These are phyloP conservation scores for Atkinsonella texensis DNA, from an alignment of 2,329 filamentous ascomycete species.

Conservation along the genomic window DNA sequence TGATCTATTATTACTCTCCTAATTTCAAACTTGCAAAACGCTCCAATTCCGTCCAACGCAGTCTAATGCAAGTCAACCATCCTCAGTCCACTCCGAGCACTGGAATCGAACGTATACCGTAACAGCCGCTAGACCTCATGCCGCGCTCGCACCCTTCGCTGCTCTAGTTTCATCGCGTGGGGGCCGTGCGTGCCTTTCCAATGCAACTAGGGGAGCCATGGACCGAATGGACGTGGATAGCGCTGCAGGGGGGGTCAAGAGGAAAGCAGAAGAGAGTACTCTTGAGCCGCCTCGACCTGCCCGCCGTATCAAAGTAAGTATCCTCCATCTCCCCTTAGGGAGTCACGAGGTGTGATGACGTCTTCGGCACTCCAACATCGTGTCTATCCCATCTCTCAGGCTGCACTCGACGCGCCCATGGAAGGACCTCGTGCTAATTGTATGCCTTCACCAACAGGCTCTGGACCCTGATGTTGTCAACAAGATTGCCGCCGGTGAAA, in stretches of 20 bases:
- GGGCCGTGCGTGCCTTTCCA: not conserved
- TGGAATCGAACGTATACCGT: too few relatives aligned
- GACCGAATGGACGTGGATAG: conserved; percentile 34
- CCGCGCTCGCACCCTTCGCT: conserved; percentile 1
- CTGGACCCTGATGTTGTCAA: conserved; percentile 90
- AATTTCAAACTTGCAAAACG: not conserved
- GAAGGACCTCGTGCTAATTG: not conserved
- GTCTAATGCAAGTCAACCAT: too few relatives aligned
- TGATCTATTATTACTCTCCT: too few relatives aligned
- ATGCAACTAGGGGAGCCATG: not conserved
- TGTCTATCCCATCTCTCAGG: not conserved
- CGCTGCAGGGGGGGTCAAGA: conserved; percentile 32
- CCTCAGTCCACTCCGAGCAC: too few relatives aligned
- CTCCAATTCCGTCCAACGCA: too few relatives aligned
- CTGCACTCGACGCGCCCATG: not conserved
- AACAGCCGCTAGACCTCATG: not conserved
- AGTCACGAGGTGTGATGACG: not conserved
- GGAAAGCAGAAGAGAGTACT: conserved; percentile 30
- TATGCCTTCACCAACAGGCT: conserved; percentile 38
- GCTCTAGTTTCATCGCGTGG: not conserved
- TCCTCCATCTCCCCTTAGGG: too few relatives aligned
- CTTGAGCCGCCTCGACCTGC: conserved; percentile 26
- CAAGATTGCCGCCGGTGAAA: conserved; percentile 96
- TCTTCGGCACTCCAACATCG: not conserved
- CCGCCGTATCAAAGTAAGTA: conserved; percentile 36